Evolutionary conservation across 208 protist genomes (phyloP), one percentile per base, ranked within the genome.

Genomic region (Trypanosoma melophagium): DNA sequence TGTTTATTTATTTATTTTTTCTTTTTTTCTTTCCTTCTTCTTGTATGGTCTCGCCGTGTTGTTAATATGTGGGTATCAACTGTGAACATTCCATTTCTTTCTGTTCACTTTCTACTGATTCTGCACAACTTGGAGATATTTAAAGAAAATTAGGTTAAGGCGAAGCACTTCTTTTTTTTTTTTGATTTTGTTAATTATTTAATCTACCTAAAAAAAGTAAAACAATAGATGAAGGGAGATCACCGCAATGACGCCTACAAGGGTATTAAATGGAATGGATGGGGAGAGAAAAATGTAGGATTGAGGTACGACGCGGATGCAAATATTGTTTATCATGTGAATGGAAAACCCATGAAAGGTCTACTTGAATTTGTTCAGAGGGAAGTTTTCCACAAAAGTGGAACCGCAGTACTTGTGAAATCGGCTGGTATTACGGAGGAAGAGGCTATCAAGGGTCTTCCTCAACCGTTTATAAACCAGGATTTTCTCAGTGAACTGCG

Each of bases 201-300:
- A n/a, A n/a, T n/a, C n/a, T n/a, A n/a, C n/a, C n/a, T n/a, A 35
- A 35, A 35, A 35, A 35, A 35, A 5, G 28, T 1, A 35, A 35
- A 35, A 35, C 5, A 35, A 35, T 35, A 35, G 28, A 64, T 63
- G 60, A 17, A 42, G n/a, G 21, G 19, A 53, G 19, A 35, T 40
- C 61, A 35, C 28, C 53, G 67, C 9, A 55, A 17, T 12, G 87
- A 96, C 68, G 78, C 81, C 55, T 96, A 90, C 57, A 77, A 96
- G 51, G 62, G 47, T 51, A 81, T 97, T 57, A 96, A 95, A 73
- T 97, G 93, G 93, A 94, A 97, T 68, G 93, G 90, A 7, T 97
- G 93, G 93, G 93, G 93, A 19, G 61, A 80, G 25, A 24, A 74
- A 19, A 76, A 77, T 12, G 53, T 83, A 8, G 60, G 74, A 50